Evolutionary conservation across 495 filamentous ascomycete species (phyloP), one percentile per base, ranked within the genome.

Genomic region (Haplographium delicatum): DNA sequence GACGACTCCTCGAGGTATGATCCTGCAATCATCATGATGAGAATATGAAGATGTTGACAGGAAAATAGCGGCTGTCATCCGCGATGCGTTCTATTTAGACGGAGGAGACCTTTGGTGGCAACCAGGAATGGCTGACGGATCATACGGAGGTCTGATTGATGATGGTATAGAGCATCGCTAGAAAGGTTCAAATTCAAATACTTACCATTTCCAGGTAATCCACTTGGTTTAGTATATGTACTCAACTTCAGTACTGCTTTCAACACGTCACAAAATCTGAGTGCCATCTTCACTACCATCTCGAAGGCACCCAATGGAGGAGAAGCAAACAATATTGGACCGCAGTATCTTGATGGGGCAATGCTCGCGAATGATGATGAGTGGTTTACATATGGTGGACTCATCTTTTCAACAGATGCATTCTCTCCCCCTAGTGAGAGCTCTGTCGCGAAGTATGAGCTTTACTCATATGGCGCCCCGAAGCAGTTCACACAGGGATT

Each of bases 21-120:
- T 55, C 20, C n/a, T 28, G 11, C 8, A 18, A 18, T n/a, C n/a
- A n/a, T n/a, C n/a, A n/a, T n/a, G n/a, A n/a, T n/a, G n/a, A n/a
- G n/a, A n/a, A n/a, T n/a, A n/a, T n/a, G n/a, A n/a, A n/a, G n/a
- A n/a, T n/a, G 31, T 16, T 23, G 24, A 24, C 24, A 23, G 4
- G n/a, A 0, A 1, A 22, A 37, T 46, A 62, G 84, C 73, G 52
- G 76, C 76, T 40, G 64, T 84, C 1, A 69, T 88, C 34, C 77
- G 73, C 20, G 82, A 89, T 57, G 83, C 74, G 2, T 65, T 88
- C 22, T 89, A 83, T 56, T 47, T 89, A 16, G 84, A 89, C 59
- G 85, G 85, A 33, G 85, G 85, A 2, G 38, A 57, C 47, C 47
- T 82, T 20, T 73, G 54, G 54, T 82, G 75, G 69, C 34, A 67